Base-by-base conservation (phyloP, 768 basidiomycete genomes). In the Inosperma sp. region DNA sequence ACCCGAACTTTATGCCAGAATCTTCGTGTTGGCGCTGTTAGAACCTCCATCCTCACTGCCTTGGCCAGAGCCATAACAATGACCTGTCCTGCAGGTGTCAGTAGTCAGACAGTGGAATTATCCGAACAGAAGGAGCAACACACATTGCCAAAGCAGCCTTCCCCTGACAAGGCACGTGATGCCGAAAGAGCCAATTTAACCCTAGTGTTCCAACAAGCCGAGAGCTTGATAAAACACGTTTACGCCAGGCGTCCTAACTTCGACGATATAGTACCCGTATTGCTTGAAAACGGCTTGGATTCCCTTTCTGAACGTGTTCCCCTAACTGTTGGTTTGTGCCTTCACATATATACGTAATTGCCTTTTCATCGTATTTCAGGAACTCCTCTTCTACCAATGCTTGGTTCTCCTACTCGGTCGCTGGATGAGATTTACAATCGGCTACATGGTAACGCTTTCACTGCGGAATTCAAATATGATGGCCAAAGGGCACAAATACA, bases 401-500 rank as follows among this genome's bases (percentile, higher is more conserved):
- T 96, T 14, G 93, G 93, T 9, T 87, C 86, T 5, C 93, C 93
- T 30, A 84, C 81, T 36, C 82, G 91, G 22, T 93, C 91, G 21
- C 71, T 96, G 34, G 76, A 83, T 33, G 89, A 93, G 57, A 81
- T 94, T n/a, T 93, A 89, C 60, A 77, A 81, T 37, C 76, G 83
- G 6, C 69, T 92, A 16, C 78, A 77, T 17, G 72, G 75, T 26
- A 69, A 81, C 26, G 77, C 83, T 8, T 96, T 93, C 67, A 76
- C 80, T 13, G 87, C 90, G 26, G 93, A 96, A 69, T 88, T 88
- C 63, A 96, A 95, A 67, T 88, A 93, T 59, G 93, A 96, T 59
- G 93, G 86, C 16, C 87, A 90, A 60, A 78, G 86, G 42, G 89
- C 85, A 16, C 89, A 90, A 65, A 83, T 88, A n/a, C 87, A 89